These are phyloP conservation scores for Didymosphaeria variabile DNA, from an alignment of 2,329 filamentous ascomycete genomes.

Conservation along the genomic window DNA sequence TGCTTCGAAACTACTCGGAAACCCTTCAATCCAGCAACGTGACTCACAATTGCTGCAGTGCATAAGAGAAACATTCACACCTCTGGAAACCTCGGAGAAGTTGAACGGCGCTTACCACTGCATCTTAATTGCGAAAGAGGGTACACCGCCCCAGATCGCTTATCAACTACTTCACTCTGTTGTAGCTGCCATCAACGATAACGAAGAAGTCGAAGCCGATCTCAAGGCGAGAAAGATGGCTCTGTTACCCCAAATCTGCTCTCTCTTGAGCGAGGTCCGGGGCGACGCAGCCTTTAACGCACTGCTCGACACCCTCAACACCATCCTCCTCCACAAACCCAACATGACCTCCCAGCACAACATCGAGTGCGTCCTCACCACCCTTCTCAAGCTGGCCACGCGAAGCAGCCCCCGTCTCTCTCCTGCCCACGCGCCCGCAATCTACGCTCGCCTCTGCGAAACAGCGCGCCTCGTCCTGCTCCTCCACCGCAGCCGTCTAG, in stretches of 20 bases:
- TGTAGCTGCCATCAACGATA: slow-evolving; percentile 41
- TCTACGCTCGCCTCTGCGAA: slow-evolving; percentile 65
- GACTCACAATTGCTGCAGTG: slow-evolving; percentile 21
- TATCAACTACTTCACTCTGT: slow-evolving; percentile 38
- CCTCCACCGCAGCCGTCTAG: slow-evolving; percentile 66
- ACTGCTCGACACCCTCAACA: slow-evolving; percentile 61
- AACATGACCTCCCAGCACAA: slow-evolving; percentile 55
- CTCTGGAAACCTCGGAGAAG: slow-evolving; percentile 31
- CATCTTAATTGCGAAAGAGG: slow-evolving; percentile 17
- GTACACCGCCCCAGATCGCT: slow-evolving; percentile 21
- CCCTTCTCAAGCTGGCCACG: slow-evolving; percentile 46
- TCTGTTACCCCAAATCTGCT: slow-evolving; percentile 38
- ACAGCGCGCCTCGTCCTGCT: slow-evolving; percentile 62
- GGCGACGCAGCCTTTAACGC: slow-evolving; percentile 62
- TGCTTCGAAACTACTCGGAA: slow-evolving; percentile 31
- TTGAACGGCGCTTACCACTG: slow-evolving; percentile 30
- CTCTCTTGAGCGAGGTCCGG: slow-evolving; percentile 56
- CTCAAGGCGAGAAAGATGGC: slow-evolving; percentile 38
- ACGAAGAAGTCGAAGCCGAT: slow-evolving; percentile 28
- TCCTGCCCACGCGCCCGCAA: slow-evolving; percentile 41
- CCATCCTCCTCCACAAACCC: slow-evolving; percentile 44
- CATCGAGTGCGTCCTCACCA: slow-evolving; percentile 53
- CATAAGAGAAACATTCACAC: slow-evolving; percentile 26
- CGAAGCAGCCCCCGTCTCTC: slow-evolving; percentile 41
- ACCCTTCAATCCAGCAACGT: slow-evolving; percentile 21